Evolutionary conservation across 345 rosid species (phyloP).

Genomic region (Microthlaspi erraticum): DNA sequence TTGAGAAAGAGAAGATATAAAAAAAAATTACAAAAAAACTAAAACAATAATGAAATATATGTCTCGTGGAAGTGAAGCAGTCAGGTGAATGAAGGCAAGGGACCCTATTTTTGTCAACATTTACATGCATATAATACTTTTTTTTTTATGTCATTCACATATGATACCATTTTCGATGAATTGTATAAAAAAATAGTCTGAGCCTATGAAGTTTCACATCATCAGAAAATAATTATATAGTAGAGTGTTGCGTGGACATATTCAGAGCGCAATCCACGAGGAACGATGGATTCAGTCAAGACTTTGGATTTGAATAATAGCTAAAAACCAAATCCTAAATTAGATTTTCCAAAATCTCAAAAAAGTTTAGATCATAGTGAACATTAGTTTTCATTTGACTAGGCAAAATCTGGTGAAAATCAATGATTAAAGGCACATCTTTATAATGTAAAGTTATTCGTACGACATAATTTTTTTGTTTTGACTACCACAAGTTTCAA

Average conservation of each 20-base stretch:
- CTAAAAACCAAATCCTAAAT: constrained; percentile 36
- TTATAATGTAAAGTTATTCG: not conserved
- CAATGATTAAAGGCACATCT: not conserved
- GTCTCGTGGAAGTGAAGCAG: constrained; percentile 30
- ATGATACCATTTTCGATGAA: not conserved
- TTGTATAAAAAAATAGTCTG: constrained; percentile 13
- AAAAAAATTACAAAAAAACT: too few relatives aligned
- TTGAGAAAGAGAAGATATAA: not conserved
- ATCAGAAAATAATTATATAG: not conserved
- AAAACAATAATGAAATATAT: not conserved
- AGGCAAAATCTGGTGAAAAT: constrained; percentile 35
- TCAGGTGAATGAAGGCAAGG: not conserved
- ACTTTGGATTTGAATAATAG: constrained; percentile 27
- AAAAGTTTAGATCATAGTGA: constrained; percentile 34
- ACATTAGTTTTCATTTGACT: constrained; percentile 43
- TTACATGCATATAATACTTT: not conserved
- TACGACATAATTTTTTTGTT: not conserved
- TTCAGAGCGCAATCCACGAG: constrained; percentile 39
- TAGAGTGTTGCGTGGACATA: constrained; percentile 30
- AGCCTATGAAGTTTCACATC: constrained; percentile 24
- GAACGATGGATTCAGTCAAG: constrained; percentile 38
- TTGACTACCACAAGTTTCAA: not conserved
- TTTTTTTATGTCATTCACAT: too few relatives aligned
- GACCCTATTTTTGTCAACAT: constrained; percentile 13
- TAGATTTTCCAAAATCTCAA: constrained; percentile 29